Evolutionary conservation across 75 land plant species (phyloP).

Genomic region (Azolla pinnata): DNA sequence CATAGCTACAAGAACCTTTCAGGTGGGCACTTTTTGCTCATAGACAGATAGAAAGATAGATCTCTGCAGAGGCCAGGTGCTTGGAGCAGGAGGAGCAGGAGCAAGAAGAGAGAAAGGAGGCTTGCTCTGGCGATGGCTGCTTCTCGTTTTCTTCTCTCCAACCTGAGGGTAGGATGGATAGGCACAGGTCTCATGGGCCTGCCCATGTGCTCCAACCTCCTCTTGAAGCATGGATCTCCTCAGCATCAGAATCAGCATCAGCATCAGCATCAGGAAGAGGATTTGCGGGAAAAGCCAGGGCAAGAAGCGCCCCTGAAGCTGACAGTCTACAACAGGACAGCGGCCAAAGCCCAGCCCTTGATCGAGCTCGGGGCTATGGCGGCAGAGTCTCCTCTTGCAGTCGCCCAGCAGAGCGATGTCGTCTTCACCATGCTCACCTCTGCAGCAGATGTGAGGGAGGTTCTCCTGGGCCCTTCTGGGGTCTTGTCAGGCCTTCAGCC

Average conservation of each 20-base stretch:
- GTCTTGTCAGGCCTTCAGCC: slow-evolving; percentile 44
- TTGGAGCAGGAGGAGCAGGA: background rate
- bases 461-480: slow-evolving; percentile 26
- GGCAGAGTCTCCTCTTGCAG: slow-evolving; percentile 37
- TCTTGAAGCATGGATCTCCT: too few species aligned
- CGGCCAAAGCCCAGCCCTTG: slow-evolving; percentile 57
- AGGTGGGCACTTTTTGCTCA: too few species aligned
- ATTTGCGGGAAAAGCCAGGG: too few species aligned
- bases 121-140: background rate
- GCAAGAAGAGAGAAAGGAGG: background rate
- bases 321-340: slow-evolving; percentile 63
- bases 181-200: slow-evolving; percentile 84
- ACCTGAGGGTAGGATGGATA: slow-evolving; percentile 65
- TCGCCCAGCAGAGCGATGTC: slow-evolving; percentile 50
- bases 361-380: slow-evolving; percentile 39
- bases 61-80: too few species aligned
- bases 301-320: slow-evolving; percentile 54
- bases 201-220: slow-evolving; percentile 60
- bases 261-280: too few species aligned
- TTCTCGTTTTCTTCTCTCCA: slow-evolving; percentile 27
- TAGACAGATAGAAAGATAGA: too few species aligned
- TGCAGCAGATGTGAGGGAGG: slow-evolving; percentile 72
- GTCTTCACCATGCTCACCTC: slow-evolving; percentile 74
- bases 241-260: too few species aligned
- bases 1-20: too few species aligned